These are phyloP conservation scores for Russula earlei DNA, from an alignment of 768 basidiomycete species.

Conservation along the genomic window DNA sequence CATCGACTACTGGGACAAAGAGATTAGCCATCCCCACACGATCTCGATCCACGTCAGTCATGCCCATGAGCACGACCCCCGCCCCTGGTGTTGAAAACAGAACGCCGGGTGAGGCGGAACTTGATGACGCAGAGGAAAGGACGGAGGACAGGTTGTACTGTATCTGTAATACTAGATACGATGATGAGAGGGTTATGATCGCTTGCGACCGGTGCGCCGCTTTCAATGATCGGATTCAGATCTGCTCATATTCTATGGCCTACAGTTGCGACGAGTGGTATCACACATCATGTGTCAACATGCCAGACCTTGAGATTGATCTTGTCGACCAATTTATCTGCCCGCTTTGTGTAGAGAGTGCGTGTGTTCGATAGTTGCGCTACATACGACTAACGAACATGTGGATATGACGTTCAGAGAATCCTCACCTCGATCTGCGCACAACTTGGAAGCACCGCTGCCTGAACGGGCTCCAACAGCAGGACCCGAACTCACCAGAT, in stretches of 20 bases:
- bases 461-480: conserved; percentile 55
- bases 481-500: conserved; percentile 49
- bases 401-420: conserved; percentile 31
- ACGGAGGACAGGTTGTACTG: conserved; percentile 74
- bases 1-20: conserved; percentile 20
- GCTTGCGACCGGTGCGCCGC: conserved; percentile 75
- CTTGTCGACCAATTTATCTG: conserved; percentile 91
- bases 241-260: neutral
- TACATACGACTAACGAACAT: neutral
- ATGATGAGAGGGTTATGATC: conserved; percentile 86
- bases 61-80: conserved; percentile 34
- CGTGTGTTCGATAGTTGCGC: conserved; percentile 25
- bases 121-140: conserved; percentile 32
- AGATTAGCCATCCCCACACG: conserved; percentile 33
- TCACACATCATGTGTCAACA: conserved; percentile 75
- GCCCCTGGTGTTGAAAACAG: conserved; percentile 36
- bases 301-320: conserved; percentile 74
- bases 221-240: neutral
- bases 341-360: conserved; percentile 68
- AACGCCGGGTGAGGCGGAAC: conserved; percentile 26
- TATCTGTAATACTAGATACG: conserved; percentile 78
- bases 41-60: conserved; percentile 63
- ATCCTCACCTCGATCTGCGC: conserved; percentile 46
- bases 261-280: conserved; percentile 91
- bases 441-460: conserved; percentile 81